Base-by-base conservation (phyloP, 768 basidiomycete genomes). In the Erythrobasidium yunnanense region DNA sequence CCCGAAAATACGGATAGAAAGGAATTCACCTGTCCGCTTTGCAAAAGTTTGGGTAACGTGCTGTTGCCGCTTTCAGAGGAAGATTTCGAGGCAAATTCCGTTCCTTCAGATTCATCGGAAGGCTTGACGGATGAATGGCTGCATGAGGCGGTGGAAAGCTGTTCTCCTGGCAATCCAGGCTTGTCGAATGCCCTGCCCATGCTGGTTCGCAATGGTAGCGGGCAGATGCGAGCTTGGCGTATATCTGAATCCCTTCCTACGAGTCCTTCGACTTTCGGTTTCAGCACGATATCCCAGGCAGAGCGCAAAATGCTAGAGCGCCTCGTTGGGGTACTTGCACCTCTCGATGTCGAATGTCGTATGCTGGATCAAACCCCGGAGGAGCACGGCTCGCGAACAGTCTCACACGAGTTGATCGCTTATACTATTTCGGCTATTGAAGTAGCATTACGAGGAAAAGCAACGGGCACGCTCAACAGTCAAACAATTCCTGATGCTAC, bases 11-110 rank as follows among this genome's bases (percentile, higher is more conserved):
- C 91, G n/a, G 84, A 87, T 17, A 82, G 95, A 42, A 87, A 87
- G 70, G 95, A 99, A 73, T 97, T 86, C 77, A 87, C 96, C 51
- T 99, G 95, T 71, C 95, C 95, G 0, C 78, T 99, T 2, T 99
- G 95, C 80, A 97, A 97, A 77, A 90, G 88, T 71, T 79, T 96
- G 4, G 91, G 93, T 2, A 99, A 99, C 75, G 84, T 90, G 30
- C 85, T 99, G 45, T 80, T 99, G 0, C 95, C 95, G 0, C 85
- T 92, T 2, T 54, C 65, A 13, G 53, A 66, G 17, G 60, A 63
- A 18, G 65, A 66, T 11, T 38, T 56, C 7, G 55, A 66, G 8
- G 35, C 35, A 5, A 5, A 29, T 27, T 54, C 30, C 18, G 55
- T 32, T n/a, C 65, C 49, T 25, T 45, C 35, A 29, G 55, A 27